A percentile compares a stretch with the other conserved stretches of the same genome.
These are phyloP conservation scores for Cucurbita moschata DNA, from an alignment of 306 rosid species.

Conservation along the genomic window DNA sequence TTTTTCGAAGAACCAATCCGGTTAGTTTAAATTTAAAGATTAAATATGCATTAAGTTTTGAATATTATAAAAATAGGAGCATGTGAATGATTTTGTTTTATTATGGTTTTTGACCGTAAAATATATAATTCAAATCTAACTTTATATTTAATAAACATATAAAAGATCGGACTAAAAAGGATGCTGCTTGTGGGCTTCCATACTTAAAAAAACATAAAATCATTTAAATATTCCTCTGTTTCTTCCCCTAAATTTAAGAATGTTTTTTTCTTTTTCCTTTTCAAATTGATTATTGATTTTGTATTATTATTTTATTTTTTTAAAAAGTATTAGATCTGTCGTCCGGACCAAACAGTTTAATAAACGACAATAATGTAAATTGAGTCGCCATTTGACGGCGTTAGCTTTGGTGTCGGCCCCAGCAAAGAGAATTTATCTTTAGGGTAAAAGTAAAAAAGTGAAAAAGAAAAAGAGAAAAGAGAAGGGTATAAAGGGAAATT, in stretches of 20 bases:
- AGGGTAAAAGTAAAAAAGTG: not conserved
- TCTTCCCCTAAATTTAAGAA: not conserved
- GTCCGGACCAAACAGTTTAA: not conserved
- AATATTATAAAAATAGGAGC: not conserved
- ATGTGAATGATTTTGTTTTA: not conserved
- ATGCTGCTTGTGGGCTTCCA: not conserved
- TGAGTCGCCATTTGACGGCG: not conserved
- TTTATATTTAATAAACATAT: not conserved
- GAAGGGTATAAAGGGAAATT: not conserved
- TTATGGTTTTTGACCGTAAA: not conserved
- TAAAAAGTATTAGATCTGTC: not conserved
- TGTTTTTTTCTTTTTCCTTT: not conserved
- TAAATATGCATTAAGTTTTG: not conserved
- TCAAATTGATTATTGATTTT: not conserved
- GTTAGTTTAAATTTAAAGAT: too few relatives aligned
- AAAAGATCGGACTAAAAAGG: not conserved
- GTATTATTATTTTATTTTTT: not conserved
- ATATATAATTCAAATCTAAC: not conserved
- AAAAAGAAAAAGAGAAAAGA: too few relatives aligned
- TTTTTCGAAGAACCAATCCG: too few relatives aligned
- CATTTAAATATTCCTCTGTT: not conserved
- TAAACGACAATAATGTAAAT: slow-evolving; percentile 11
- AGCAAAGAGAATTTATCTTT: not conserved
- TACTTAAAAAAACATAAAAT: not conserved
- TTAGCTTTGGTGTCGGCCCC: not conserved